These are phyloP conservation scores for sunflower (Helianthus annuus) DNA, from an alignment of 129 eudicot species.

Conservation along the genomic window HanXRQr2.0-SUNRISE NC_035445.2:43982017-43982516, in stretches of 20 bases:
- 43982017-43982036: too few species aligned
- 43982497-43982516: too few species aligned
- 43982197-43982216: slow-evolving; percentile 47
- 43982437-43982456: slow-evolving; percentile 68
- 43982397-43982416: slow-evolving; percentile 97
- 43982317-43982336: slow-evolving; percentile 99
- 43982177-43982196: slow-evolving; percentile 99
- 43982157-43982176: slow-evolving; percentile 98
- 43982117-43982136: slow-evolving; percentile 94
- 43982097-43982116: slow-evolving; percentile 86
- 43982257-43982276: not conserved
- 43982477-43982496: too few species aligned
- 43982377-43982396: slow-evolving; percentile 88
- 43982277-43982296: slow-evolving; percentile 72
- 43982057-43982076: too few species aligned
- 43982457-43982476: not conserved
- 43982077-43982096: too few species aligned
- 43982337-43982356: slow-evolving; percentile 91
- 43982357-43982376: slow-evolving; percentile 90
- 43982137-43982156: slow-evolving; percentile 89
- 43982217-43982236: too few species aligned
- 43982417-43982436: slow-evolving; percentile 83
- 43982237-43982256: not conserved
- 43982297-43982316: slow-evolving; percentile 97
- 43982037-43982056: too few species aligned